A percentile compares a stretch with the other conserved stretches of the same genome.
These are phyloP conservation scores for Phycomyces nitens DNA, from an alignment of 192 early-diverging fungal species.

Conservation along the genomic window DNA sequence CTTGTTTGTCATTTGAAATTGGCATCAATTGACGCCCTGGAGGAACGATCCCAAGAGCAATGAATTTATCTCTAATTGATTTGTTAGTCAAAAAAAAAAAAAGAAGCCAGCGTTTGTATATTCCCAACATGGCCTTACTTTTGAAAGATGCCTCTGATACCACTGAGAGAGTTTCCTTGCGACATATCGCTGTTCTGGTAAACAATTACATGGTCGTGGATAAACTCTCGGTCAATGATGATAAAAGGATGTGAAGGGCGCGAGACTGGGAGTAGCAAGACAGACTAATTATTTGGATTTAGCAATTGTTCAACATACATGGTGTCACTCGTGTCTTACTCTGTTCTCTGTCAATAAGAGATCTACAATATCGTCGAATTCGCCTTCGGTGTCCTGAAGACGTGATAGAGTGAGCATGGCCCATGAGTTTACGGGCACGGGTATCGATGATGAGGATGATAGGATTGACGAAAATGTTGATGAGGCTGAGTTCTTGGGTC, in stretches of 20 bases:
- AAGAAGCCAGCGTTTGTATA: too few species aligned
- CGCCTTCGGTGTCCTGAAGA: slow-evolving; percentile 17
- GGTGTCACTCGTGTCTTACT: slow-evolving; percentile 1
- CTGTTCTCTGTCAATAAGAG: slow-evolving; percentile 16
- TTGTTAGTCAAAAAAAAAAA: too few species aligned
- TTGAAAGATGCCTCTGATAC: slow-evolving; percentile 33
- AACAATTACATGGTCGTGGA: slow-evolving; percentile 30
- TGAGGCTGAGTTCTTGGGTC: neutral
- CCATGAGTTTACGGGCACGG: slow-evolving; percentile 34
- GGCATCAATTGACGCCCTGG: neutral
- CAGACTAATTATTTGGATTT: too few species aligned
- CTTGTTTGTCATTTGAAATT: too few species aligned
- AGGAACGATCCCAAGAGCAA: slow-evolving; percentile 19
- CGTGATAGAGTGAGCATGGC: slow-evolving; percentile 30
- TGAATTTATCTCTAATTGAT: slow-evolving; percentile 30
- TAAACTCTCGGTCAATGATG: slow-evolving; percentile 36
- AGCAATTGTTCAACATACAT: too few species aligned
- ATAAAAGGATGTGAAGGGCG: slow-evolving; percentile 26
- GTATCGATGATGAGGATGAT: slow-evolving; percentile 27
- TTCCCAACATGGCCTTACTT: too few species aligned
- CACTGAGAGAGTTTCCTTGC: slow-evolving; percentile 27
- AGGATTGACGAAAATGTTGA: slow-evolving; percentile 4
- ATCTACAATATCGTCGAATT: slow-evolving; percentile 27
- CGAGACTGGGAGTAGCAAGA: slow-evolving; percentile 27
- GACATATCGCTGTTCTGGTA: slow-evolving; percentile 18